Conservation (phyloP, 345 rosid genomes). For the Lepidium didymum region DNA sequence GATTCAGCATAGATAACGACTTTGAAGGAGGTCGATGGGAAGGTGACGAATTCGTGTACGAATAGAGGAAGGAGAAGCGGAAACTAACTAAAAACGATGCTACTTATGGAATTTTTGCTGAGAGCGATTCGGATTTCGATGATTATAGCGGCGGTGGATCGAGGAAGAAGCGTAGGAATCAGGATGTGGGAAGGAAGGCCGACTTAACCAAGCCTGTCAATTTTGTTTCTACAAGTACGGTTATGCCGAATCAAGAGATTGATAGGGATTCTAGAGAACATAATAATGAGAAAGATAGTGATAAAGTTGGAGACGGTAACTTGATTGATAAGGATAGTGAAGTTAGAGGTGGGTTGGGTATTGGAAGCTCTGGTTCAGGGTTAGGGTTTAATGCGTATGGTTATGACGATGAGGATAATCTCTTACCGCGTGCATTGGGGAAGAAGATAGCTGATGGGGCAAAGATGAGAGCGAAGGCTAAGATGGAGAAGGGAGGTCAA, state of each 20-base stretch:
- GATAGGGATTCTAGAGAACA: conserved; percentile 49
- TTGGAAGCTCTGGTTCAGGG: conserved; percentile 33
- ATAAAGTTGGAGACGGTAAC: conserved; percentile 3
- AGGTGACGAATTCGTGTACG: conserved; percentile 60
- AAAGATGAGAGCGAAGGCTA: conserved; percentile 50
- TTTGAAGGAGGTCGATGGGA: conserved; percentile 78
- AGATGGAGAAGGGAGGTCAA: conserved; percentile 50
- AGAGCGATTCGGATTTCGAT: conserved; percentile 53
- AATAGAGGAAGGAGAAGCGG: conserved; percentile 52
- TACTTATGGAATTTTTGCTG: conserved; percentile 58
- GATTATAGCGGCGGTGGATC: conserved; percentile 42
- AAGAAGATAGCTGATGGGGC: conserved; percentile 73
- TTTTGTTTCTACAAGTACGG: conserved; percentile 68
- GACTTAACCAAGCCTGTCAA: conserved; percentile 78
- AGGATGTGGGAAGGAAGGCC: conserved; percentile 37
- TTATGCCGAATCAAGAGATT: conserved; percentile 62
- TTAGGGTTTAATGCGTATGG: conserved; percentile 35
- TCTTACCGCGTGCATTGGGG: conserved; percentile 62
- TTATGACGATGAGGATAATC: conserved; percentile 33
- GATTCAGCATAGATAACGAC: conserved; percentile 76
- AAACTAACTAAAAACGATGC: conserved; percentile 67
- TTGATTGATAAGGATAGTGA: conserved; percentile 24
- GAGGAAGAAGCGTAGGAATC: conserved; percentile 47
- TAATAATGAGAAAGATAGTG: conserved; percentile 21
- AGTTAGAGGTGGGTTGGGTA: conserved; percentile 50